These are phyloP conservation scores for Microbotryomycetes sp. DNA, from an alignment of 1,284 basidiomycete genomes.

Conservation along the genomic window DNA sequence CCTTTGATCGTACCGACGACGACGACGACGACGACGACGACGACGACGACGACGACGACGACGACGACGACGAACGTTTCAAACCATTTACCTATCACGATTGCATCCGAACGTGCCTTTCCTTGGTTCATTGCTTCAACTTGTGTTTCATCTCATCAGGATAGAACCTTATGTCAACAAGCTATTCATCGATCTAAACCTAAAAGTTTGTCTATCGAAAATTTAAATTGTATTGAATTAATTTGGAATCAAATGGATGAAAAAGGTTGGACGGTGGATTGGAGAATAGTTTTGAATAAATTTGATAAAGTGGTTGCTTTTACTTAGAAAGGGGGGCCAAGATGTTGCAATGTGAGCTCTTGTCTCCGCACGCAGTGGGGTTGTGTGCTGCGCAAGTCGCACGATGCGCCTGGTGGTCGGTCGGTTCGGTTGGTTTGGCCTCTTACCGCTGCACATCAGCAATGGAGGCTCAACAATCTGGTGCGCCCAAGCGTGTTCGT, in stretches of 20 bases:
- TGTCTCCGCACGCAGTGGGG: no score
- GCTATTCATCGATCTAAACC: neutral
- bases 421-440: no score
- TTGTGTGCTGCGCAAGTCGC: no score
- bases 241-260: neutral
- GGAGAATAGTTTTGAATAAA: neutral
- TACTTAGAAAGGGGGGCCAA: no score
- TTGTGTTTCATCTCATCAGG: neutral
- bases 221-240: neutral
- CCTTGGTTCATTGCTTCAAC: neutral
- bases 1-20: neutral
- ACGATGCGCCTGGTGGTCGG: no score
- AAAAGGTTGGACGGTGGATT: neutral
- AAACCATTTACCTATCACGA: neutral
- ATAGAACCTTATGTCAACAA: neutral
- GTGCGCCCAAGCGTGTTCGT: slow-evolving; percentile 11
- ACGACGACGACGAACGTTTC: neutral
- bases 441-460: no score
- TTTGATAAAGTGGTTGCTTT: neutral
- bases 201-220: neutral
- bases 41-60: neutral
- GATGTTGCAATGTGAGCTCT: no score
- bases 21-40: neutral
- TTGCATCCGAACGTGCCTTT: neutral
- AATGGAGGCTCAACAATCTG: neutral